Conservation (phyloP, 1,139 yeast genomes). For the Scheffersomyces cryptocercus region DNA sequence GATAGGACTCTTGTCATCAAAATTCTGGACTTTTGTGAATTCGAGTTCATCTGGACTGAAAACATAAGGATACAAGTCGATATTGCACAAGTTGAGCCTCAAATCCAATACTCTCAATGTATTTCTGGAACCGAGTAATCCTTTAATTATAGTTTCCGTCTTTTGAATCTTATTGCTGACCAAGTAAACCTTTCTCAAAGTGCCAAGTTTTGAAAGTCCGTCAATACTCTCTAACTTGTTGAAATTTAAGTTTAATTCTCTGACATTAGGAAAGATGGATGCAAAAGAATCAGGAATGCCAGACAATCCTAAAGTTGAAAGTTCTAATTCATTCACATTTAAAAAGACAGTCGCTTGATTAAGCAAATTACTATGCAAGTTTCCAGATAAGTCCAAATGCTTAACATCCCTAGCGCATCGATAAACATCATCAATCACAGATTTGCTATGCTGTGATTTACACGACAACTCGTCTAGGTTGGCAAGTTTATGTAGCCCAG, state of each 20-base stretch:
- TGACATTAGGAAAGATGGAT: conserved; percentile 44
- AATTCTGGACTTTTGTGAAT: conserved; percentile 14
- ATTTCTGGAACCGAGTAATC: conserved; percentile 31
- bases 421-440: conserved; percentile 21
- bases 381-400: conserved; percentile 44
- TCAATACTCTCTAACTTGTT: conserved; percentile 37
- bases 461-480: conserved; percentile 46
- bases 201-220: conserved; percentile 29
- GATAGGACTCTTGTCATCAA: conserved; percentile 25
- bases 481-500: conserved; percentile 30
- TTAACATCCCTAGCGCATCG: conserved; percentile 21
- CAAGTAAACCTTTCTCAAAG: conserved; percentile 41
- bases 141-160: conserved; percentile 34
- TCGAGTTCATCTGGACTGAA: conserved; percentile 49
- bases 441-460: conserved; percentile 30
- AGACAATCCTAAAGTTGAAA: conserved; percentile 47
- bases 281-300: conserved; percentile 38
- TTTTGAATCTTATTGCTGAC: conserved; percentile 47
- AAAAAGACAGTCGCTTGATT: conserved; percentile 24
- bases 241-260: conserved; percentile 52
- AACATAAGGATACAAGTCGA: conserved; percentile 52
- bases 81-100: conserved; percentile 52
- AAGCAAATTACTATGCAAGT: conserved; percentile 15
- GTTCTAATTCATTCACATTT: conserved; percentile 38
- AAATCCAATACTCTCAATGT: conserved; percentile 45